These are phyloP conservation scores for Zelonia costaricensis DNA, from an alignment of 208 protist species.

Conservation along the genomic window DNA sequence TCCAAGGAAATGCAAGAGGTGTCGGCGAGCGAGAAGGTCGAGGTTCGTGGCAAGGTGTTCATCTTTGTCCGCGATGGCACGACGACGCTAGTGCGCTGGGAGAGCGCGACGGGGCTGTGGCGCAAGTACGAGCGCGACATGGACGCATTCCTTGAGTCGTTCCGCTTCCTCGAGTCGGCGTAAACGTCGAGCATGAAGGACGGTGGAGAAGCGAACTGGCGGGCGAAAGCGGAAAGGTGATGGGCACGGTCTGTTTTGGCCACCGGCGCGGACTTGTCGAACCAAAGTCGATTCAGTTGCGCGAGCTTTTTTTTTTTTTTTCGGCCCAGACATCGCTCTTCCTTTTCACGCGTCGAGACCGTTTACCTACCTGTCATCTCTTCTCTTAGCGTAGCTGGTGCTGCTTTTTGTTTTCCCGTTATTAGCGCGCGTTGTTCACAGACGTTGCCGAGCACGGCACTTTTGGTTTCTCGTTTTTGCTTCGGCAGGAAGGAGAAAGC, in stretches of 20 bases:
- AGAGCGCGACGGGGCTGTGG: conserved; percentile 47
- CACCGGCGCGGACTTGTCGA: no score
- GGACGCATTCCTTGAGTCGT: conserved; percentile 67
- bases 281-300: neutral
- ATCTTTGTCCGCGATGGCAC: conserved; percentile 69
- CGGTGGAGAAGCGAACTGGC: neutral
- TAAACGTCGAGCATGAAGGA: conserved; percentile 8
- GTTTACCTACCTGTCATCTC: no score
- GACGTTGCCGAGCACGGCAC: no score
- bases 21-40: conserved; percentile 52
- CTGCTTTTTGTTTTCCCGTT: neutral
- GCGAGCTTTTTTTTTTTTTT: no score
- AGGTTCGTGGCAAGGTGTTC: conserved; percentile 62
- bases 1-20: conserved; percentile 82
- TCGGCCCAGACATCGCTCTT: neutral
- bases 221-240: neutral
- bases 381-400: no score
- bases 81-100: conserved; percentile 77
- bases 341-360: neutral
- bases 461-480: no score
- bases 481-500: no score
- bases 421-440: neutral
- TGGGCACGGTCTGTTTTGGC: no score
- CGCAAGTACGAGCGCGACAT: conserved; percentile 71
- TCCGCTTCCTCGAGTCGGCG: conserved; percentile 30